Evolutionary conservation across 495 filamentous ascomycete species (phyloP), one percentile per base, ranked within the genome.

Genomic region (Viridothelium virens): DNA sequence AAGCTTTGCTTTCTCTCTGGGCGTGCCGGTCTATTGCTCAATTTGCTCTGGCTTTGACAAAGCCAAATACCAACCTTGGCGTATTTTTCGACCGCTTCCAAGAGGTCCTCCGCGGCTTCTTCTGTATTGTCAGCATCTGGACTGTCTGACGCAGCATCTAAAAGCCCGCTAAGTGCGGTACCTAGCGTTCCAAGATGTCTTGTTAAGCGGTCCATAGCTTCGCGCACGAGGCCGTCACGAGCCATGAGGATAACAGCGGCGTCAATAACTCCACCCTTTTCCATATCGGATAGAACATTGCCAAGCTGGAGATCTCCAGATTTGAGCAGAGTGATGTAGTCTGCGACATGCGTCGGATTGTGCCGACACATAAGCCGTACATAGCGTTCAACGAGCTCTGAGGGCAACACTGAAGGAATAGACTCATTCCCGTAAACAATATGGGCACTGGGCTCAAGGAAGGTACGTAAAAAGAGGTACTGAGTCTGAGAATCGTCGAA

Each of bases 21-120:
- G 82, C 41, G 62, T 70, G 65, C 65, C 18, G 53, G 6, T 59
- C 31, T 59, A 6, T 59, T 59, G 53, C 53, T 59, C 36, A 59
- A 10, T 36, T 59, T 59, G 48, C 84, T 92, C 76, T 97, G 92
- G 41, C 90, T 87, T 77, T 94, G 91, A 71, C 94, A 97, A 33
- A 98, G 82, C 94, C 94, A 98, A 31, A 92, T 90, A 38, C 94
- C 94, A 31, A 98, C 91, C 62, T 90, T 85, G 0, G 86, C 83
- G 74, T 96, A 97, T 73, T 93, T 97, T 65, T 93, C 85, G 53
- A 98, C 75, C 3, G 87, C 88, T 46, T 87, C 85, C 18, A 96
- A 79, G 2, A 95, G 80, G 56, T 87, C 83, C 68, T 84, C 80
- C 4, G 82, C 78, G 0, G 83, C 77, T 50, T 87, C 83, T 48